Base-by-base conservation (phyloP, 805 yeast species). In the Tetrapisispora pingtungensis region DNA sequence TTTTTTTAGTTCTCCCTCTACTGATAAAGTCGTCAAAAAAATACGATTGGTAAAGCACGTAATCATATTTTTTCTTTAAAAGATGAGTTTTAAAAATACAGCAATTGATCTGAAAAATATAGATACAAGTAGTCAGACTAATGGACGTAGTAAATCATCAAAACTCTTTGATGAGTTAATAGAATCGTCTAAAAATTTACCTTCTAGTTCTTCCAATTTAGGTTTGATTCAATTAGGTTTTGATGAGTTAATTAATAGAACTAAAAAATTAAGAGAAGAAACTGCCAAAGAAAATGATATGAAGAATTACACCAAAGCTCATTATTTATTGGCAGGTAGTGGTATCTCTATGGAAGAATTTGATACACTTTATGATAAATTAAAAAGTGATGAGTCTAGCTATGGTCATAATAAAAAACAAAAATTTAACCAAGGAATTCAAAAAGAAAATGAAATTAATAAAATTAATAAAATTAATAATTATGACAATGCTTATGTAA, bases 281-380 rank as follows among this genome's bases (percentile, higher is more conserved):
- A 67, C 68, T 36, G 51, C 54, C 6, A 41, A 69, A 32, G 52
- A 32, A 17, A 31, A 55, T 13, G 41, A 26, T 22, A 35, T 13
- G 12, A 34, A 17, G 10, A 61, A 66, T 33, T 71, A 69, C 55
- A 81, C 87, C 2, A 81, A 78, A 55, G 93, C 85, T 1, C 97
- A 93, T 58, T 93, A 93, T 61, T 67, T 93, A 34, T 68, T 90
- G 36, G 96, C 96, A 5, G 84, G 90, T 1, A 82, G 90, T 56
- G 97, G 97, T 1, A 74, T 88, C 43, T 79, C 85, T 34, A 81
- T 90, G 42, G 95, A 86, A 54, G 93, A 86, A 46, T 78, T 89
- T 32, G 88, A 84, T 51, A 65, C 65, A 27, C 81, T 79, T 41
- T 64, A 81, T 46, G 64, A 66, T 33, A 51, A 53, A 48, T 65